phyloP scores from a whole-genome alignment of 805 yeast species.

The Isabelozyma pseudorhagii region DNA sequence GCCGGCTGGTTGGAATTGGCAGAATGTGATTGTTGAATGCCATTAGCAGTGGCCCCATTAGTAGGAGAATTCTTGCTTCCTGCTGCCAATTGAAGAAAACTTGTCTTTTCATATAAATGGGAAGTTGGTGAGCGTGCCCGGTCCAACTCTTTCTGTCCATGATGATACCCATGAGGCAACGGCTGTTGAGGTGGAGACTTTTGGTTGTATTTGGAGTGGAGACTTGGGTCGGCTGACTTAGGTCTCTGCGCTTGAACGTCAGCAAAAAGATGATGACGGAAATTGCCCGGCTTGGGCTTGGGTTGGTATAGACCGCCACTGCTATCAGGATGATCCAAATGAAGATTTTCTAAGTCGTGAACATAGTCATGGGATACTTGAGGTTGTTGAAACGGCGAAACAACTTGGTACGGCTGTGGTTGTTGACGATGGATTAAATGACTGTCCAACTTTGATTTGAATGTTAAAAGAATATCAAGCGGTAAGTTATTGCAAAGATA shows the following conservation, averaged over 20 bases:
- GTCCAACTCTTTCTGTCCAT: conserved; percentile 20
- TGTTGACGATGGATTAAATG: conserved; percentile 19
- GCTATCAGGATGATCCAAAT: neutral
- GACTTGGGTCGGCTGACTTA: conserved; percentile 43
- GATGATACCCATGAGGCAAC: conserved; percentile 4
- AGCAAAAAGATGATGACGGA: conserved; percentile 14
- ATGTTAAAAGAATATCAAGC: conserved; percentile 49
- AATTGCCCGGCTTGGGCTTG: conserved; percentile 35
- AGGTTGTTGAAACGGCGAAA: conserved; percentile 8
- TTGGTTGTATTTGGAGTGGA: conserved; percentile 7
- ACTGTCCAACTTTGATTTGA: conserved; percentile 45
- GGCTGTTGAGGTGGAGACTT: conserved; percentile 7
- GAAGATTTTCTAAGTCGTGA: neutral
- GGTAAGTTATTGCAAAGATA: conserved; percentile 49
- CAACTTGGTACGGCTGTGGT: conserved; percentile 2
- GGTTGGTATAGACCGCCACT: conserved; percentile 30
- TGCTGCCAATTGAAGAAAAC: conserved; percentile 36
- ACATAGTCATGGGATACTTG: neutral
- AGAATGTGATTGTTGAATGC: neutral
- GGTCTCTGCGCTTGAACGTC: conserved; percentile 31
- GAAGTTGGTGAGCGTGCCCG: conserved; percentile 38
- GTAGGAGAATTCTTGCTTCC: conserved; percentile 16
- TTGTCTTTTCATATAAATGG: conserved; percentile 43
- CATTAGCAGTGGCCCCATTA: neutral
- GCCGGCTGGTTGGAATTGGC: neutral